Evolutionary conservation across 2,329 filamentous ascomycete species (phyloP).

Genomic region (Fusarium musae): DNA sequence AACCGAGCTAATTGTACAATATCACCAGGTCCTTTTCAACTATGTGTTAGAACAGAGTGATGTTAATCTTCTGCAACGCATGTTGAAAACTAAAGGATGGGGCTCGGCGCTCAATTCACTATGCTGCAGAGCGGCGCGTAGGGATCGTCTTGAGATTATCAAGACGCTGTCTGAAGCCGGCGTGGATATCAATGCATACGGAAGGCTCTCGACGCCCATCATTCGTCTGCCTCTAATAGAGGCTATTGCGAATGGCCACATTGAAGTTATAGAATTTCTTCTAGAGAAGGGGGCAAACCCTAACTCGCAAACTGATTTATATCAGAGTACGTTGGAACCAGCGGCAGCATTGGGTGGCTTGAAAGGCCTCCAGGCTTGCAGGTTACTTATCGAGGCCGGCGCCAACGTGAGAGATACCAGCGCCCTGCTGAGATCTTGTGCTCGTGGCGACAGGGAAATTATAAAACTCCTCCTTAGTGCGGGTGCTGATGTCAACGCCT

Average conservation of each 20-base stretch:
- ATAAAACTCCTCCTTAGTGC: not conserved
- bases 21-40: fast-evolving
- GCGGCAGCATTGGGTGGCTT: fast-evolving
- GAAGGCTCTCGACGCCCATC: fast-evolving
- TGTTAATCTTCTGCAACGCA: fast-evolving
- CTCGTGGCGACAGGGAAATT: not conserved
- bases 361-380: not conserved
- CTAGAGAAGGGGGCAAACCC: not conserved
- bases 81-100: fast-evolving
- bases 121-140: fast-evolving
- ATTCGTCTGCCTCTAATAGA: not conserved
- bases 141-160: fast-evolving
- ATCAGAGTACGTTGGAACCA: not conserved
- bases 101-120: fast-evolving
- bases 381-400: not conserved
- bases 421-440: fast-evolving
- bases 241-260: not conserved
- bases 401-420: fast-evolving
- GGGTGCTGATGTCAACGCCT: not conserved
- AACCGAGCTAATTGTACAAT: fast-evolving
- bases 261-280: not conserved
- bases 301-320: too few species aligned
- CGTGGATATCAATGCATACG: not conserved
- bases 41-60: fast-evolving
- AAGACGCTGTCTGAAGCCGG: fast-evolving